Evolutionary conservation across 2,329 filamentous ascomycete genomes (phyloP), one percentile per base, ranked within the genome.

Genomic region (Ophiostoma pallidulum): DNA sequence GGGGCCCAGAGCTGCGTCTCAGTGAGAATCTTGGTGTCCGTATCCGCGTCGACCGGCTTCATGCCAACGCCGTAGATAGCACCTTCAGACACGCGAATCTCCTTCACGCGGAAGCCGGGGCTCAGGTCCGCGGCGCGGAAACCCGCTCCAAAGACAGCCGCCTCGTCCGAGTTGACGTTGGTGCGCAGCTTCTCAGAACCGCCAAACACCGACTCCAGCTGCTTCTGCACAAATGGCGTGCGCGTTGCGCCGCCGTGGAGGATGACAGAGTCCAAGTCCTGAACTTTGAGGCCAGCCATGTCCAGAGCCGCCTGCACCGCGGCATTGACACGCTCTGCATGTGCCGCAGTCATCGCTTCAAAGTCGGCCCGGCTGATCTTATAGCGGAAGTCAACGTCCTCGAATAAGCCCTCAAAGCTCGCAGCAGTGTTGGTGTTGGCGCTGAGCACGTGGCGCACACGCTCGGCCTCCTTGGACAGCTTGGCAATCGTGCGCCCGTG

Each of bases 121-220:
- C 88, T 96, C 50, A 98, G 75, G 57, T 87, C 81, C 45, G 92
- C 92, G 43, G 87, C 92, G 61, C 90, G 87, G 74, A 98, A 97
- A 24, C 85, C 90, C 47, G 92, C 91, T 58, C 92, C 92, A 64
- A 97, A 94, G 9, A 94, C 92, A 43, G 92, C 92, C 20, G 92
- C 85, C 67, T 98, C 92, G 59, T 98, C 92, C 10, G 91, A 86
- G 68, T 98, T 98, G 61, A 98, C 92, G 58, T 94, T 98, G 60
- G 83, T 85, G 54, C 89, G 84, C 51, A 98, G 74, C 71, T 94
- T 96, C 44, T 84, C 80, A 8, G 80, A 66, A 16, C 75, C 77
- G 32, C 86, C 85, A 43, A 82, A 77, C 37, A 86, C 66, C 52
- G 80, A 78, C 67, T 96, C 89, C 14, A 98, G 78, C 58, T 84